Base-by-base conservation (phyloP, 805 yeast genomes). In the Naumovozyma dairenensis region DNA sequence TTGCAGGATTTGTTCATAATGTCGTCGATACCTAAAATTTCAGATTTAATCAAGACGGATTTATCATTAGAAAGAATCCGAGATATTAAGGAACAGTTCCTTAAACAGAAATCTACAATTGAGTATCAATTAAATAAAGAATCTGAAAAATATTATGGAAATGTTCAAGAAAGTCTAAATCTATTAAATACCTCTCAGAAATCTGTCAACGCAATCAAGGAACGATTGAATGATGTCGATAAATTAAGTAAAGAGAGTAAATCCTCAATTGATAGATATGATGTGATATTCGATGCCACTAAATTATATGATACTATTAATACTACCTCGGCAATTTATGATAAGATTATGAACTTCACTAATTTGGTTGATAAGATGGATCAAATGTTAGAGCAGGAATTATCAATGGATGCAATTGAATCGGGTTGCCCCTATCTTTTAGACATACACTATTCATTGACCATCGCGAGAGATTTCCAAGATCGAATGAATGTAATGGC, bases 51-150 rank as follows among this genome's bases (percentile, higher is more conserved):
- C 6, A 58, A 56, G 35, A 59, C 60, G 28, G 69, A 65, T 28
- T 53, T 62, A 19, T 86, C 80, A 37, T 57, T 79, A 25, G 71
- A 65, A 32, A 74, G 71, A 36, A 66, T 80, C 5, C 57, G 63
- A 8, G 57, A 63, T 6, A 56, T 80, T 19, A 70, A 69, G 35
- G 72, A 68, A 34, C 80, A 74, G 38, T 57, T 80, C 31, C 39
- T 54, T 5, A 77, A 77, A 42, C 95, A 89, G 49, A 83, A 82
- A 53, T 67, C 79, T 0, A 69, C 80, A 3, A 63, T 85, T 9
- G 95, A 84, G 45, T 65, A 78, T 31, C 89, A 85, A 51, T 63
- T 89, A 42, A 74, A 72, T 46, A 60, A 80, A 26, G 80, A 79
- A 32, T 72, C 84, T n/a, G 74, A 72, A 49, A 67, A 67, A 25